Conservation (phyloP, 139 green algal genomes). For the Chlorella sorokiniana region DNA sequence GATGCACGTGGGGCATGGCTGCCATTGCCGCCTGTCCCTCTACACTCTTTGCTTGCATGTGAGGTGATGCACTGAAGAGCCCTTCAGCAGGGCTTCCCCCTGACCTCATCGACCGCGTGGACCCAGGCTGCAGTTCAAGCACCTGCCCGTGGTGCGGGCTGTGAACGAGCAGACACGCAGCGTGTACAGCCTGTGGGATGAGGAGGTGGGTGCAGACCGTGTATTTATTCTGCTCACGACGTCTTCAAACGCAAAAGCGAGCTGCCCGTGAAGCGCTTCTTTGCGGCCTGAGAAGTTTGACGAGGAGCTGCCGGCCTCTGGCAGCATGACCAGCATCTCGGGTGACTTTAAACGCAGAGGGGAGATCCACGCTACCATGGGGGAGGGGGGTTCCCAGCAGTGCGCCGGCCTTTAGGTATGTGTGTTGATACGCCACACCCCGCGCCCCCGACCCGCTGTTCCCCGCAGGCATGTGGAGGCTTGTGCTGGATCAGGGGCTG, state of each 20-base stretch:
- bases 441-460: background rate
- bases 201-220: conserved; percentile 1
- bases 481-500: conserved; percentile 7
- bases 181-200: conserved; percentile 32
- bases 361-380: too few species aligned
- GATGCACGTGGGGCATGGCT: too few species aligned
- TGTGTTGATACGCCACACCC: background rate
- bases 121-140: conserved; percentile 36
- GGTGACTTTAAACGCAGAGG: too few species aligned
- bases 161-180: conserved; percentile 13
- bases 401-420: background rate
- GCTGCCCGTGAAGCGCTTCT: too few species aligned
- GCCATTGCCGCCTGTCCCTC: too few species aligned
- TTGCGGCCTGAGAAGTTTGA: conserved; percentile 32
- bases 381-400: too few species aligned
- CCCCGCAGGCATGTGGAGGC: conserved; percentile 25
- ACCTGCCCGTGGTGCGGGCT: conserved; percentile 19
- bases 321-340: background rate
- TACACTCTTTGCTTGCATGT: background rate
- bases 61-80: too few species aligned
- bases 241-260: too few species aligned
- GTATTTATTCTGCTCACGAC: background rate
- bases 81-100: too few species aligned
- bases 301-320: conserved; percentile 13
- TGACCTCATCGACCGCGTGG: too few species aligned